Percentiles rank a stretch among this genome's conserved stretches.
Evolutionary conservation across 371 early-diverging fungal species (phyloP).

Genomic region (Mucor irregularis): DNA sequence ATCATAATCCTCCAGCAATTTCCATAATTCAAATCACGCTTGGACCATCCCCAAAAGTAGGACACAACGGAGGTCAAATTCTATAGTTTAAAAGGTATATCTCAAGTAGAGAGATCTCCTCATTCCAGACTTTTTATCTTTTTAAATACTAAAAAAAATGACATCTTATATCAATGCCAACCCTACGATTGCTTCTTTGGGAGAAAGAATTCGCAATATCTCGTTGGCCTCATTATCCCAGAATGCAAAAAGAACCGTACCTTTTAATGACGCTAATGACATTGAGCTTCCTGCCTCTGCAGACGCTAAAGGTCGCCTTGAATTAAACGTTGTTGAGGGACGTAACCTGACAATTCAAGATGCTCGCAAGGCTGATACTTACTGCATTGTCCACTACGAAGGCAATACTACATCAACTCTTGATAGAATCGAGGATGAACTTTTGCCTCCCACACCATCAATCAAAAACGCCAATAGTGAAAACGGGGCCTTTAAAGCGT

Average conservation of each 20-base stretch:
- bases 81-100: too few relatives aligned
- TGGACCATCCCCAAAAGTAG: too few relatives aligned
- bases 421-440: slow-evolving; percentile 22
- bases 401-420: slow-evolving; percentile 45
- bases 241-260: background rate
- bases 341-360: slow-evolving; percentile 45
- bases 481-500: slow-evolving; percentile 7
- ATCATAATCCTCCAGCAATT: too few relatives aligned
- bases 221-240: too few relatives aligned
- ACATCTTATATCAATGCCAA: too few relatives aligned
- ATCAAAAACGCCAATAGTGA: slow-evolving; percentile 12
- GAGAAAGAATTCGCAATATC: too few relatives aligned
- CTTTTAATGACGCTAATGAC: background rate
- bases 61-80: too few relatives aligned
- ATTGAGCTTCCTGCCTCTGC: slow-evolving; percentile 23
- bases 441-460: background rate
- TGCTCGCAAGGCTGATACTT: slow-evolving; percentile 42
- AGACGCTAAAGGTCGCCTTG: slow-evolving; percentile 26
- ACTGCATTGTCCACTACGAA: slow-evolving; percentile 53
- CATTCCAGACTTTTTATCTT: too few relatives aligned
- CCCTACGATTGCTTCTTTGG: too few relatives aligned
- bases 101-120: too few relatives aligned
- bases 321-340: slow-evolving; percentile 45
- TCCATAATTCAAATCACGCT: too few relatives aligned
- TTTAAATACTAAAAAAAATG: too few relatives aligned